Conservation (phyloP, 1,284 basidiomycete genomes). For the Trametes polyzona region DNA sequence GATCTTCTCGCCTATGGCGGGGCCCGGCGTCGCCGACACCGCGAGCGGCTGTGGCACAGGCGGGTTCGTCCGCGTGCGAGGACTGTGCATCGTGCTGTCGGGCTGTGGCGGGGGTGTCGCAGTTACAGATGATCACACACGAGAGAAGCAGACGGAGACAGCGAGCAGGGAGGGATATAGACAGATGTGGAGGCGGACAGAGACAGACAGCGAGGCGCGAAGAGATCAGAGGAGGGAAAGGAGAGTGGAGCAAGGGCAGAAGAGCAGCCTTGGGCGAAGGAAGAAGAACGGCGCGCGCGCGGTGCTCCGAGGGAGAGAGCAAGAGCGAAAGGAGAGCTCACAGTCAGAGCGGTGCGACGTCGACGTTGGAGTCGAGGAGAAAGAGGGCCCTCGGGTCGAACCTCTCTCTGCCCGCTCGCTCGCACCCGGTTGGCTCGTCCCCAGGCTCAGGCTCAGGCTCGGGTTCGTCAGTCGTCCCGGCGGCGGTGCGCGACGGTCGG, state of each 20-base stretch:
- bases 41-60: conserved; percentile 34
- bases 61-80: conserved; percentile 25
- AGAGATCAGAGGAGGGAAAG: conserved; percentile 14
- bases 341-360: no score
- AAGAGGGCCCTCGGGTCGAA: neutral
- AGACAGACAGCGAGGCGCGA: conserved; percentile 3
- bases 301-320: neutral
- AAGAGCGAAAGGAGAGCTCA: no score
- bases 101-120: neutral
- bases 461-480: no score
- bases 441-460: no score
- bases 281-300: conserved; percentile 1
- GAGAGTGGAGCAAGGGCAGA: conserved; percentile 27
- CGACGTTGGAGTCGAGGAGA: conserved; percentile 10
- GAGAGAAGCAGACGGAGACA: neutral
- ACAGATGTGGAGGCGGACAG: no score
- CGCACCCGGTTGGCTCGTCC: no score
- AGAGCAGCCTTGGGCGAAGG: conserved; percentile 21
- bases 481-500: conserved; percentile 5
- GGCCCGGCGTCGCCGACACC: conserved; percentile 34
- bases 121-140: neutral
- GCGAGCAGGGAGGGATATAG: neutral
- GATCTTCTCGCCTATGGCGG: conserved; percentile 30
- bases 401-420: no score
- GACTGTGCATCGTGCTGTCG: conserved; percentile 20